These are phyloP conservation scores for Monosporascus sp. DNA, from an alignment of 2,329 filamentous ascomycete genomes.

Conservation along the genomic window DNA sequence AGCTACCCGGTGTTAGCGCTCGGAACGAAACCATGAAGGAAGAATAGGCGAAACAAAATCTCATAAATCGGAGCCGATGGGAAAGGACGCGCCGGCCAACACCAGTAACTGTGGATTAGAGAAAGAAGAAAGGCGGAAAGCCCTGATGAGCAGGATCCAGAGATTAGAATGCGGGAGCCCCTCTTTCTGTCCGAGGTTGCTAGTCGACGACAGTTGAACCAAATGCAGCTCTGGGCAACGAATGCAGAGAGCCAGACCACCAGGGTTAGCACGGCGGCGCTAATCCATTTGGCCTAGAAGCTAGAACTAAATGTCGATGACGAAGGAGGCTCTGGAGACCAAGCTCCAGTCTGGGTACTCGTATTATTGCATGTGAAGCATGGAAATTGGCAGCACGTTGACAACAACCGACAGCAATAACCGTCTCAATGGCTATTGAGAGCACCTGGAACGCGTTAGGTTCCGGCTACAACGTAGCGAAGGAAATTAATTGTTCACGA, in stretches of 20 bases:
- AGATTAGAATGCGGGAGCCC: too few species aligned
- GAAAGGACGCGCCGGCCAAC: too few species aligned
- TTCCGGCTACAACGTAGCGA: neutral
- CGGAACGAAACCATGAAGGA: neutral
- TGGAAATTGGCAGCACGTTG: too few species aligned
- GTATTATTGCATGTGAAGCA: too few species aligned
- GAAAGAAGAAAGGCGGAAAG: too few species aligned
- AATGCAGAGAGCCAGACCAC: neutral
- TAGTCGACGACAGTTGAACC: too few species aligned
- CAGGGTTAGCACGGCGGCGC: neutral
- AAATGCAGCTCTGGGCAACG: too few species aligned
- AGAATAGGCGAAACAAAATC: neutral
- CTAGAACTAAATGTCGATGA: neutral
- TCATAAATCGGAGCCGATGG: neutral
- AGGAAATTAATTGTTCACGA: neutral
- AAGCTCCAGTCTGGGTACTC: neutral
- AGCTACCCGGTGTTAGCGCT: neutral
- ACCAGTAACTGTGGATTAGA: too few species aligned
- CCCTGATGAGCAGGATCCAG: too few species aligned
- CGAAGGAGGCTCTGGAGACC: conserved; percentile 1
- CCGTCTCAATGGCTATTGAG: neutral
- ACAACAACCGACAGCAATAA: too few species aligned
- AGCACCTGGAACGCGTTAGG: neutral
- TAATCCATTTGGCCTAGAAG: neutral
- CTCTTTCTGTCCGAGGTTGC: too few species aligned